Base-by-base conservation (phyloP, 495 filamentous ascomycete genomes). In the Achaetomiella virescens region DNA sequence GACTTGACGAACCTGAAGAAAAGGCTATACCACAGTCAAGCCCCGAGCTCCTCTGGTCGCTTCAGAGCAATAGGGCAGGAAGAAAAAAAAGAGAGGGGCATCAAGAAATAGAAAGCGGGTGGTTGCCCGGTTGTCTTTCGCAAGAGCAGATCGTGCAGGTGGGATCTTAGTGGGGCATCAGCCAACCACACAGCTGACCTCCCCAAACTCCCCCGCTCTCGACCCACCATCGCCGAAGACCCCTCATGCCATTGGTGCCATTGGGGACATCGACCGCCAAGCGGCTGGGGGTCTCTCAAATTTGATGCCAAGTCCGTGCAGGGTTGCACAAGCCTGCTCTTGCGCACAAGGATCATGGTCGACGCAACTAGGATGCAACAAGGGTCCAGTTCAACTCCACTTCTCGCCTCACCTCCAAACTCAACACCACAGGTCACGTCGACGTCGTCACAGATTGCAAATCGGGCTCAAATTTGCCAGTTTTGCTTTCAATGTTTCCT, bases 161-260 rank as follows among this genome's bases (percentile, higher is more conserved):
- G 14, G 14, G 14, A 29, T 35, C 20, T 15, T 7, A 14, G 40
- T 24, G 52, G 42, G 52, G 42, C 33, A 38, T 40, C 36, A 20
- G 22, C 52, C 52, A 54, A 46, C 43, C 52, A 40, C 15, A 29
- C 20, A 3, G 1, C 52, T 36, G 14, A 35, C 24, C 24, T 29
- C 38, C 17, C 49, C 49, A 42, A 52, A n/a, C 12, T 45, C 41
- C 48, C 51, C 51, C 40, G 42, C 42, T 22, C 15, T 22, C 15
- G 46, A 35, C 31, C 52, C 41, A 35, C 40, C n/a, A 12, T 2
- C 3, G 35, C 33, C 21, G 22, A 4, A 6, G 7, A 7, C 12
- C 2, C 36, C 38, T 38, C 24, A 2, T 18, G 6, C 17, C n/a
- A n/a, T n/a, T 15, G 8, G 27, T 31, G 5, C 24, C 9, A 42